A percentile compares a stretch with the other conserved stretches of the same genome.
Conservation (phyloP, 2,329 filamentous ascomycete genomes). For the Lachnellula cervina region DNA sequence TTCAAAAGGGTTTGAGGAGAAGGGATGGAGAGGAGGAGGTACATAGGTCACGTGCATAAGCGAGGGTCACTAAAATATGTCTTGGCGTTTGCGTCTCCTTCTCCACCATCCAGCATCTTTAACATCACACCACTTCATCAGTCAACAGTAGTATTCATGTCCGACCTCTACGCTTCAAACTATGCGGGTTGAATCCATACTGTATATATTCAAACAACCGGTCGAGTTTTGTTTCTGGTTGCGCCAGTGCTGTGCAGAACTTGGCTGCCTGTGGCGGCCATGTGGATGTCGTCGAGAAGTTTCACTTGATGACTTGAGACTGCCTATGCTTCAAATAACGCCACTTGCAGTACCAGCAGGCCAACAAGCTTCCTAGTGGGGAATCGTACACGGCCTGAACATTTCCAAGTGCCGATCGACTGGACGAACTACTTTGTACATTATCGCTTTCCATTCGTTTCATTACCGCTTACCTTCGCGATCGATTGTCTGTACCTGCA, state of each 20-base stretch:
- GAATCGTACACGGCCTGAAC: conserved; percentile 1
- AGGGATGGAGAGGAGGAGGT: background rate
- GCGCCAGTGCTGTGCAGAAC: background rate
- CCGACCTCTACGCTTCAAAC: no score
- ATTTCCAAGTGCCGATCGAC: conserved; percentile 1
- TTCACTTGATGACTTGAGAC: conserved; percentile 28
- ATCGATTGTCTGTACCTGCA: background rate
- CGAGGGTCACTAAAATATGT: background rate
- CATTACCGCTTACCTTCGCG: background rate
- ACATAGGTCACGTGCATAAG: background rate
- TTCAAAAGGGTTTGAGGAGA: no score
- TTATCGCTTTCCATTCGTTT: background rate
- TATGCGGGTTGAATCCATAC: no score
- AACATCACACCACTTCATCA: background rate
- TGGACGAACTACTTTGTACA: conserved; percentile 11
- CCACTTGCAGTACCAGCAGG: conserved; percentile 4
- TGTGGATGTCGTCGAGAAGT: conserved; percentile 18
- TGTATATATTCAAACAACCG: background rate
- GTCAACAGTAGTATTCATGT: no score
- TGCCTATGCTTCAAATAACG: conserved; percentile 22
- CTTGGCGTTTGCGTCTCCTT: background rate
- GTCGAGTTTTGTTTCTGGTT: background rate
- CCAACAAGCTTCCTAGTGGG: conserved; percentile 1
- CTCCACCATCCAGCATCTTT: background rate
- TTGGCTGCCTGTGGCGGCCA: background rate